phyloP scores from a whole-genome alignment of 345 rosid species.

The Linum trigynum region DNA sequence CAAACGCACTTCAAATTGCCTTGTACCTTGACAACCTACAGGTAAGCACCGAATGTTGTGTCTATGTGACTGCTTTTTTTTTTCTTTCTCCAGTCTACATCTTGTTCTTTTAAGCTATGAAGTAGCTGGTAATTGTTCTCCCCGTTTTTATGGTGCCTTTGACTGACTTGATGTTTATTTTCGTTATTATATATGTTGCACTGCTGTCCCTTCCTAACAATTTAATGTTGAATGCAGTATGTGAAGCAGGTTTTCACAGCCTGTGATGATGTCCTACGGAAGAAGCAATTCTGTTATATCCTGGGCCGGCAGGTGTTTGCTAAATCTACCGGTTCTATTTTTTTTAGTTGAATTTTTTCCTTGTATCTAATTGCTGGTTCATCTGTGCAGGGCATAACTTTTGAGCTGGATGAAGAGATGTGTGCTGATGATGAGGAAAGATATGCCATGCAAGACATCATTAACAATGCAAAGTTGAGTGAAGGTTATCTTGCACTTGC shows the following conservation, averaged over 20 bases:
- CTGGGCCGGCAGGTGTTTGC: slow-evolving; percentile 82
- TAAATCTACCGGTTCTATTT: not conserved
- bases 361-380: slow-evolving; percentile 11
- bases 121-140: not conserved
- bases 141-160: not conserved
- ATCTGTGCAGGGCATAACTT: slow-evolving; percentile 49
- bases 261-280: slow-evolving; percentile 51
- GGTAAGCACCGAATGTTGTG: slow-evolving; percentile 28
- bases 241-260: slow-evolving; percentile 71
- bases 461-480: slow-evolving; percentile 66
- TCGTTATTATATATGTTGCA: not conserved
- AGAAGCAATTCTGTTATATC: slow-evolving; percentile 88
- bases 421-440: slow-evolving; percentile 52
- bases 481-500: slow-evolving; percentile 95
- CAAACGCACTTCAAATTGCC: slow-evolving; percentile 83
- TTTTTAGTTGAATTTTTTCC: not conserved
- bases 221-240: slow-evolving; percentile 32
- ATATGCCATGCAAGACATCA: slow-evolving; percentile 63
- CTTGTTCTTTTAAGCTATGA: not conserved
- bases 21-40: slow-evolving; percentile 67
- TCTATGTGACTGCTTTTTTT: not conserved
- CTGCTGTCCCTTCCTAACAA: slow-evolving; percentile 7
- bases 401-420: slow-evolving; percentile 66
- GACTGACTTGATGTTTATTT: slow-evolving; percentile 1
- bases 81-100: slow-evolving; percentile 2